These are phyloP conservation scores for Citrus medica DNA, from an alignment of 345 rosid genomes.

Conservation along the genomic window DNA sequence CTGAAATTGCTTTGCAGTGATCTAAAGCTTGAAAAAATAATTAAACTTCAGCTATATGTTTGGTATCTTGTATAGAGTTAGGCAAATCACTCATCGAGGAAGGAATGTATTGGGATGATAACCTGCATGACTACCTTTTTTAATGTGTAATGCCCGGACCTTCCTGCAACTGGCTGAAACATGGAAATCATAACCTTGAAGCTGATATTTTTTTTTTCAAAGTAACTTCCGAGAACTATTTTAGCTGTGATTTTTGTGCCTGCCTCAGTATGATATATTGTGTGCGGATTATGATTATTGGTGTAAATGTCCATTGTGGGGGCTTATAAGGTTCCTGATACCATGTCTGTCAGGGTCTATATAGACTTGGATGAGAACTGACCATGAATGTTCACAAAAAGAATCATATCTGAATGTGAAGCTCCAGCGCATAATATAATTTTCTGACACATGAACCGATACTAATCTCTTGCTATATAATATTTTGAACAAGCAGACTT, in stretches of 20 bases:
- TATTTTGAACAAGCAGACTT: background rate
- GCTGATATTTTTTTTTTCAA: background rate
- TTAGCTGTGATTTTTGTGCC: background rate
- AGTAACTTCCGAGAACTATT: background rate
- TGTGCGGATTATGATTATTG: background rate
- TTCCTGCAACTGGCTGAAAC: background rate
- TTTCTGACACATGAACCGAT: background rate
- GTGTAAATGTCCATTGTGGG: background rate
- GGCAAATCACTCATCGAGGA: background rate
- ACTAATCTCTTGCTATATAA: background rate
- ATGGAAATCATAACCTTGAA: background rate
- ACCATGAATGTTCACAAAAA: background rate
- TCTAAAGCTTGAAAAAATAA: background rate
- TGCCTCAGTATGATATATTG: background rate
- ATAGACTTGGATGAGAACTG: background rate
- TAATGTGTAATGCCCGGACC: background rate
- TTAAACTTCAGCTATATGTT: background rate
- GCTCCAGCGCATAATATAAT: no score
- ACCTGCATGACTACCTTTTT: background rate
- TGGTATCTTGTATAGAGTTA: background rate
- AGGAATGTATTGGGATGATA: background rate
- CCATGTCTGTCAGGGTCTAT: background rate
- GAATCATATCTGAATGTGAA: background rate
- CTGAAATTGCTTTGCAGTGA: background rate
- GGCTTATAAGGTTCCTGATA: background rate